phyloP scores from a whole-genome alignment of 2,329 filamentous ascomycete species.

The Sarocladiaceae sp. region DNA sequence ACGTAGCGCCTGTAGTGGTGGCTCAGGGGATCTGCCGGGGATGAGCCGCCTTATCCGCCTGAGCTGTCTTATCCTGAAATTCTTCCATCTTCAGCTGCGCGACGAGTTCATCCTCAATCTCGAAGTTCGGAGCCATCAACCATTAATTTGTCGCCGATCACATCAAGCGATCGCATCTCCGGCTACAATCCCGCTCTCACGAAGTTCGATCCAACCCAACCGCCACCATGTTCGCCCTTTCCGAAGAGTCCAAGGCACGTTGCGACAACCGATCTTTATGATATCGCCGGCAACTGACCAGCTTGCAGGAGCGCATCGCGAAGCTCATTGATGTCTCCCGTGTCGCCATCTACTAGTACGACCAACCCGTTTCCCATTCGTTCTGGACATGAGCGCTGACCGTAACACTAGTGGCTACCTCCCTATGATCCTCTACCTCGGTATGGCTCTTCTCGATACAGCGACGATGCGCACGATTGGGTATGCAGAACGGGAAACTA shows the following conservation, averaged over 20 bases:
- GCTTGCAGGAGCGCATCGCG: constrained; percentile 83
- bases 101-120: neutral
- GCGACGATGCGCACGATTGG: too few species aligned
- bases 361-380: constrained; percentile 8
- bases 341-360: constrained; percentile 93
- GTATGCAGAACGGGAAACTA: constrained; percentile 18
- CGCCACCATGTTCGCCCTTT: constrained; percentile 62
- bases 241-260: constrained; percentile 92
- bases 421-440: constrained; percentile 93
- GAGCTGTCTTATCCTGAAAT: constrained; percentile 8
- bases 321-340: constrained; percentile 94
- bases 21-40: constrained; percentile 20
- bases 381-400: constrained; percentile 27
- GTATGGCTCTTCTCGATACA: constrained; percentile 48
- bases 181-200: neutral
- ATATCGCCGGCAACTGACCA: constrained; percentile 8
- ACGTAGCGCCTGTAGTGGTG: neutral
- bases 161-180: neutral
- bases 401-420: constrained; percentile 72
- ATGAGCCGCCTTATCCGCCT: constrained; percentile 22
- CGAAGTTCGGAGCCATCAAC: neutral
- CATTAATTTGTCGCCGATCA: neutral
- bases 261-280: neutral
- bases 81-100: neutral
- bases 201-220: constrained; percentile 1